Evolutionary conservation across 805 yeast genomes (phyloP), one percentile per base, ranked within the genome.

Genomic region (Saccharomycopsis vini): DNA sequence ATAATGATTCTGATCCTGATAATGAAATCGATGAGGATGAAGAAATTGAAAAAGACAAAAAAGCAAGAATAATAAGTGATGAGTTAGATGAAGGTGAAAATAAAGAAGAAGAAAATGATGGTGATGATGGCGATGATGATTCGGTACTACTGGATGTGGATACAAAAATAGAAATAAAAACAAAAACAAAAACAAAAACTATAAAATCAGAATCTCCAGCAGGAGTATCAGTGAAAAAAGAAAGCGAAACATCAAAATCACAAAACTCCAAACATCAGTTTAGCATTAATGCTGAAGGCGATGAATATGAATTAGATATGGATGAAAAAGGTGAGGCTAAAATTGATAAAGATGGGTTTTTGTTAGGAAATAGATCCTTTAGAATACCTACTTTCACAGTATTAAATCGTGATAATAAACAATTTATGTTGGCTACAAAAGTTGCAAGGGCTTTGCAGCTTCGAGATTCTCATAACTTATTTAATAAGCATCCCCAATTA

Each of bases 391-490:
- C 82, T 0, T 84, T 84, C 60, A 78, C 77, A 4, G 66, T 82
- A 6, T 46, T 54, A 18, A 64, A 63, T 19, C 61, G 76, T 42
- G 96, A 94, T 5, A 74, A 77, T 19, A 70, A 79, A 50, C 68
- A 78, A 47, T 92, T 76, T 61, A 88, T 90, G 95, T 73, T 92
- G 38, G 82, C 95, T 2, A 89, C 97, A 0, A 97, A 92, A 58
- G 95, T 96, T 2, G 97, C 98, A 1, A 74, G 97, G 52, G 76
- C 88, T 54, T 86, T 90, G 50, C 97, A 97, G 2, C 86, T 89
- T 63, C 42, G 92, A 46, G 94, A 84, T 58, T 79, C 88, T 10
- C 84, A 84, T 56, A 67, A 81, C 44, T 64, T 83, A 46, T 83
- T 83, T 62, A 84, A 80, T 55, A 79, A 82, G 35, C 89, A 83